Evolutionary conservation across 495 filamentous ascomycete species (phyloP).

Genomic region (Parachaetomium inaequale): DNA sequence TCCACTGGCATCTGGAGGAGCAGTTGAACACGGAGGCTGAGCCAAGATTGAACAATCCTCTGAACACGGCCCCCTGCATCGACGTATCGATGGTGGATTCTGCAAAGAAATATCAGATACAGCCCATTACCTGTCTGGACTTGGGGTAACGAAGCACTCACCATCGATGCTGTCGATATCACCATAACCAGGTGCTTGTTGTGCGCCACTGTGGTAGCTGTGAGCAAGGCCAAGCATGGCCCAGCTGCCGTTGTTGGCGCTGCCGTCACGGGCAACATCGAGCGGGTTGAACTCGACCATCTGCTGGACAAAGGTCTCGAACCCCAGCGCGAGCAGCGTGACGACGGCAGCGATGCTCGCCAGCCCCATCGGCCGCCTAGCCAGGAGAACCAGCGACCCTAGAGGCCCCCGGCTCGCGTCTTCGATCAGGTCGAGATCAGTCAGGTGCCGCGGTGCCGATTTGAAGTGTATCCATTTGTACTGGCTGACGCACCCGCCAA

Average conservation of each 20-base stretch:
- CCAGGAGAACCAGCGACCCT: conserved; percentile 21
- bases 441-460: conserved; percentile 31
- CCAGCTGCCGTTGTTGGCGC: too few relatives aligned
- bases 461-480: conserved; percentile 49
- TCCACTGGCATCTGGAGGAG: conserved; percentile 16
- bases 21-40: conserved; percentile 13
- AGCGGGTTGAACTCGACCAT: conserved; percentile 8
- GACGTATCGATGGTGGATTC: conserved; percentile 2
- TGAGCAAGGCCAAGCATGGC: conserved; percentile 9
- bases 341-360: conserved; percentile 18
- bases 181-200: not conserved
- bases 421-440: conserved; percentile 43
- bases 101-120: not conserved
- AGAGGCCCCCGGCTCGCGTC: conserved; percentile 34
- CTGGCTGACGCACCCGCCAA: conserved; percentile 42
- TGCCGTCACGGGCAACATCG: conserved; percentile 5
- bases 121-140: not conserved
- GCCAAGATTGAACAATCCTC: conserved; percentile 16
- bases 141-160: not conserved
- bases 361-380: conserved; percentile 3
- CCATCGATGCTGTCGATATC: not conserved
- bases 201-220: not conserved
- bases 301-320: conserved; percentile 26
- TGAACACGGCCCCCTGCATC: conserved; percentile 19
- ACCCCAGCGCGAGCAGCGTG: conserved; percentile 20